Evolutionary conservation across 176 grass and related monocot species (phyloP).

Genomic region (Typha latifolia): DNA sequence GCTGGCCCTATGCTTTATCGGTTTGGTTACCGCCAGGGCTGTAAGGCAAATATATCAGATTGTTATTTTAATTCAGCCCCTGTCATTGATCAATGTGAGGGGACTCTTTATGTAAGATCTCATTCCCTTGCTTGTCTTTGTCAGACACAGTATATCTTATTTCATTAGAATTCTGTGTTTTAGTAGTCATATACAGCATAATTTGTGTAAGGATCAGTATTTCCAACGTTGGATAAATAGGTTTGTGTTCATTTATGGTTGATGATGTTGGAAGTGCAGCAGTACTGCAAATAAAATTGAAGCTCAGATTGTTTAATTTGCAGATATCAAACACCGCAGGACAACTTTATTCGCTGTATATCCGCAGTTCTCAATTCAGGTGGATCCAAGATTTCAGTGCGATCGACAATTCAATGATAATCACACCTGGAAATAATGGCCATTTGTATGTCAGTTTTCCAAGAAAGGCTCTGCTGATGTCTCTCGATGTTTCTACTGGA

Average conservation of each 20-base stretch:
- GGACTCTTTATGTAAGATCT: constrained; percentile 62
- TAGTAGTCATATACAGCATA: too few species aligned
- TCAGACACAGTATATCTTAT: background rate
- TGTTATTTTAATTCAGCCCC: constrained; percentile 78
- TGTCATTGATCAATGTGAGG: constrained; percentile 51
- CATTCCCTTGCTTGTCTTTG: background rate
- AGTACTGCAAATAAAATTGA: background rate
- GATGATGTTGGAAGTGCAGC: too few species aligned
- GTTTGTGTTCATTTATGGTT: background rate
- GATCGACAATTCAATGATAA: constrained; percentile 39
- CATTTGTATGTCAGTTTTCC: constrained; percentile 43
- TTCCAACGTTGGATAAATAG: too few species aligned
- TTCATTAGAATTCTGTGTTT: background rate
- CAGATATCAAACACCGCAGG: constrained; percentile 72
- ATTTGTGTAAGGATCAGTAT: too few species aligned
- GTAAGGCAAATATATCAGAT: constrained; percentile 31
- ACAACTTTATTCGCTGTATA: constrained; percentile 70
- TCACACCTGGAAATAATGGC: constrained; percentile 53
- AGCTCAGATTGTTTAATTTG: constrained; percentile 3
- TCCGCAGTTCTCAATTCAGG: constrained; percentile 39
- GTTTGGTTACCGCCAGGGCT: constrained; percentile 37
- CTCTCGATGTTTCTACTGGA: constrained; percentile 65
- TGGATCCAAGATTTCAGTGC: constrained; percentile 69
- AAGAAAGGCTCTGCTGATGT: constrained; percentile 40
- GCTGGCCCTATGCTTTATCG: constrained; percentile 35